phyloP scores from a whole-genome alignment of 1,284 basidiomycete genomes.

The Thecaphora frezii region DNA sequence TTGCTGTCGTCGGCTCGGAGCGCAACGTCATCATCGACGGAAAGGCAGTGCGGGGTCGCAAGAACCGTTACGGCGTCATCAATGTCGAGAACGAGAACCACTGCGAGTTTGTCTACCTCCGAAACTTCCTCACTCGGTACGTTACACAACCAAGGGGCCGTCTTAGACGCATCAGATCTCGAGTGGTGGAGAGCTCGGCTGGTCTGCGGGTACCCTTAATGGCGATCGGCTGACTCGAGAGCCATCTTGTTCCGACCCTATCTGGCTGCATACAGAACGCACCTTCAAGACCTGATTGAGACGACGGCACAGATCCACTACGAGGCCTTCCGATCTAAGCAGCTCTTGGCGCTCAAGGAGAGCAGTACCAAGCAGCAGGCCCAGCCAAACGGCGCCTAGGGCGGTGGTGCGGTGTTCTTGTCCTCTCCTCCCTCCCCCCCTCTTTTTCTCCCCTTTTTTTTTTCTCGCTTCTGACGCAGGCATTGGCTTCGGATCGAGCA shows the following conservation, averaged over 20 bases:
- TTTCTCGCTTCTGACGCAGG: too few relatives aligned
- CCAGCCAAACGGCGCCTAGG: constrained; percentile 3
- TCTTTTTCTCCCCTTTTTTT: too few relatives aligned
- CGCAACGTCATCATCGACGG: constrained; percentile 91
- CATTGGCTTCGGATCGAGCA: too few relatives aligned
- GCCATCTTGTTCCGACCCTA: too few relatives aligned
- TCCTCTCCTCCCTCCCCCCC: too few relatives aligned
- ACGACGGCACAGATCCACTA: constrained; percentile 98
- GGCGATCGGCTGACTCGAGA: not conserved
- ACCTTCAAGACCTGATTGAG: constrained; percentile 97
- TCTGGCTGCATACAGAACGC: too few relatives aligned
- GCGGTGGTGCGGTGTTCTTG: too few relatives aligned
- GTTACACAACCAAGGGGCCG: not conserved
- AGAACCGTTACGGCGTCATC: constrained; percentile 96
- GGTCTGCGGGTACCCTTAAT: not conserved
- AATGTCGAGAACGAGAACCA: constrained; percentile 90
- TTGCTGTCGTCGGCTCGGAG: constrained; percentile 94
- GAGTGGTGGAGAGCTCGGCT: too few relatives aligned
- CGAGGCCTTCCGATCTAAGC: constrained; percentile 98
- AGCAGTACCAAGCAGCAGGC: constrained; percentile 58
- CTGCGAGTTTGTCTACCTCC: constrained; percentile 95
- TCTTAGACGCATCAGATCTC: too few relatives aligned
- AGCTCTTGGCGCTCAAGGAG: constrained; percentile 88
- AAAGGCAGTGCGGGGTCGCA: constrained; percentile 89
- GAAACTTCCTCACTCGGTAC: constrained; percentile 83